These are phyloP conservation scores for Hyaloscypha hepaticicola DNA, from an alignment of 495 filamentous ascomycete species.

Conservation along the genomic window DNA sequence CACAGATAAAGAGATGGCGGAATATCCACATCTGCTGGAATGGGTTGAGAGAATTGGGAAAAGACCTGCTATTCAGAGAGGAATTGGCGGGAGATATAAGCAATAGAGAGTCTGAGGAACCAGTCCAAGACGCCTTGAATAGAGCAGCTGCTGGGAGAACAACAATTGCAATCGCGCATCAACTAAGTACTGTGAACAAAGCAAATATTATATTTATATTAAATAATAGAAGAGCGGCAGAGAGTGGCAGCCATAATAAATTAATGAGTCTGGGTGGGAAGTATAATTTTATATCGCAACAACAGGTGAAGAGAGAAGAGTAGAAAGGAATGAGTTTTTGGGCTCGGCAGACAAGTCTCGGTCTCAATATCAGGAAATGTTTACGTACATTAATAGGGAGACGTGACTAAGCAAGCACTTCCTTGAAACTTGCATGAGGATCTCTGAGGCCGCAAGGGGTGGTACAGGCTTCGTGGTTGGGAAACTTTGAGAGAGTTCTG, in stretches of 20 bases:
- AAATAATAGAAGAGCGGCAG: conserved; percentile 68
- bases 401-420: too few species aligned
- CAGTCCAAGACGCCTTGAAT: conserved; percentile 77
- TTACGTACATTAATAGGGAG: too few species aligned
- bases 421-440: too few species aligned
- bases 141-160: conserved; percentile 68
- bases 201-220: conserved; percentile 82
- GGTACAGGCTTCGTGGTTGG: too few species aligned
- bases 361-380: too few species aligned
- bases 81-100: conserved; percentile 27
- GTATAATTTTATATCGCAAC: conserved; percentile 51
- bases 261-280: conserved; percentile 62
- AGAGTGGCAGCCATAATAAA: conserved; percentile 67
- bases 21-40: conserved; percentile 51
- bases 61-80: conserved; percentile 50
- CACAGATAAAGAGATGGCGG: conserved; percentile 47
- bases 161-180: conserved; percentile 74
- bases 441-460: too few species aligned
- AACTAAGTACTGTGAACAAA: conserved; percentile 73
- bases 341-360: too few species aligned
- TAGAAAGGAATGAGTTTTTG: too few species aligned
- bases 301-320: too few species aligned
- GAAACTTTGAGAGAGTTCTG: too few species aligned
- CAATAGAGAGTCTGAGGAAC: conserved; percentile 59
- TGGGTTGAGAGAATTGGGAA: conserved; percentile 54